These are phyloP conservation scores for Erythrophleum fordii DNA, from an alignment of 306 rosid genomes.

Conservation along the genomic window DNA sequence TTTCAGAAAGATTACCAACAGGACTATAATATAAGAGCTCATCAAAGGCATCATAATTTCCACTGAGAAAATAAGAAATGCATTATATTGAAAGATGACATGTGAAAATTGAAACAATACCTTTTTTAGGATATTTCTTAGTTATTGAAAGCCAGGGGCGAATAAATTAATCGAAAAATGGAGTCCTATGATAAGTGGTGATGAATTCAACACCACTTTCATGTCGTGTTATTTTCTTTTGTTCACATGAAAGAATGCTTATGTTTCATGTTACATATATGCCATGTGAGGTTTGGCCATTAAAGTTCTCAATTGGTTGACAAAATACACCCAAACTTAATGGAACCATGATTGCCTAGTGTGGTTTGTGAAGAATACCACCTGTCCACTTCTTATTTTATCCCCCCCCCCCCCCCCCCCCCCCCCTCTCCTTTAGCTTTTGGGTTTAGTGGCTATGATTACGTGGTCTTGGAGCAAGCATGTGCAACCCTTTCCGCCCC, in stretches of 20 bases:
- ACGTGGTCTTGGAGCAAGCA: neutral
- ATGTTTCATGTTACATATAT: neutral
- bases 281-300: neutral
- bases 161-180: neutral
- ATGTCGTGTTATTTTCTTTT: neutral
- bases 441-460: neutral
- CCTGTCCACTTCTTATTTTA: neutral
- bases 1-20: too few relatives aligned
- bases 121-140: neutral
- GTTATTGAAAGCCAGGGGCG: neutral
- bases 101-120: neutral
- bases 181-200: neutral
- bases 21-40: neutral
- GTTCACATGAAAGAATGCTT: neutral
- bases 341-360: neutral
- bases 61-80: neutral
- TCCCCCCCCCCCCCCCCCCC: too few relatives aligned
- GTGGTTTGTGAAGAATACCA: neutral
- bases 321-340: slow-evolving; percentile 5
- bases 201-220: neutral
- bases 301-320: neutral
- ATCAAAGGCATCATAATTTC: neutral
- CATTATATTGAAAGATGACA: neutral
- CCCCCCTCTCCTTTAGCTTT: too few relatives aligned
- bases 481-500: neutral